Evolutionary conservation across 768 basidiomycete species (phyloP).

Genomic region (Psilocybe sp.): DNA sequence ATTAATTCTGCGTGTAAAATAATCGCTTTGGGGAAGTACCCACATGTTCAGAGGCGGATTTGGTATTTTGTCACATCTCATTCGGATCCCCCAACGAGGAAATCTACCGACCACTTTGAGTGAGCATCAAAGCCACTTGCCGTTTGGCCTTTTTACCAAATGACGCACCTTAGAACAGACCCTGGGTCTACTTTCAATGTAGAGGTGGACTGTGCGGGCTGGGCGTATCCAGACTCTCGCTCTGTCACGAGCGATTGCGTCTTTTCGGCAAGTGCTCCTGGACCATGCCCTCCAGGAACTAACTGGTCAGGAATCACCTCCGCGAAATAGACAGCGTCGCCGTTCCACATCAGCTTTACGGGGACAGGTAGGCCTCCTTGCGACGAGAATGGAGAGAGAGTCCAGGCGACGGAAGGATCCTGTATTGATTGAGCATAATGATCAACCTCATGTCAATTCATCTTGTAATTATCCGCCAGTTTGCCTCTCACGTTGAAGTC

Average conservation of each 20-base stretch:
- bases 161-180: constrained; percentile 23
- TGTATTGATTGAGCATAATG: constrained; percentile 7
- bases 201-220: neutral
- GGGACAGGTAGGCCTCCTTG: constrained; percentile 31
- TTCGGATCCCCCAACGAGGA: constrained; percentile 39
- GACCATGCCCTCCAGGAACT: constrained; percentile 30
- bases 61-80: constrained; percentile 31
- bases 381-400: constrained; percentile 32
- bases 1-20: neutral
- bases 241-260: constrained; percentile 20
- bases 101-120: constrained; percentile 19
- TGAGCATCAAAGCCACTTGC: neutral
- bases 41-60: constrained; percentile 28
- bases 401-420: constrained; percentile 36
- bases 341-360: constrained; percentile 28
- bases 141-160: neutral
- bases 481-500: neutral
- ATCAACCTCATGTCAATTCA: neutral
- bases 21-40: constrained; percentile 5
- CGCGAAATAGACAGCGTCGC: constrained; percentile 34
- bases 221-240: constrained; percentile 3
- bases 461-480: too few species aligned
- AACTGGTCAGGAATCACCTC: constrained; percentile 33
- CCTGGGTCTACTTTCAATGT: constrained; percentile 20
- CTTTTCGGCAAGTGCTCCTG: constrained; percentile 35